Percentiles rank a stretch among this genome's conserved stretches.
These are phyloP conservation scores for Sonneratia caseolaris DNA, from an alignment of 345 rosid genomes.

Conservation along the genomic window DNA sequence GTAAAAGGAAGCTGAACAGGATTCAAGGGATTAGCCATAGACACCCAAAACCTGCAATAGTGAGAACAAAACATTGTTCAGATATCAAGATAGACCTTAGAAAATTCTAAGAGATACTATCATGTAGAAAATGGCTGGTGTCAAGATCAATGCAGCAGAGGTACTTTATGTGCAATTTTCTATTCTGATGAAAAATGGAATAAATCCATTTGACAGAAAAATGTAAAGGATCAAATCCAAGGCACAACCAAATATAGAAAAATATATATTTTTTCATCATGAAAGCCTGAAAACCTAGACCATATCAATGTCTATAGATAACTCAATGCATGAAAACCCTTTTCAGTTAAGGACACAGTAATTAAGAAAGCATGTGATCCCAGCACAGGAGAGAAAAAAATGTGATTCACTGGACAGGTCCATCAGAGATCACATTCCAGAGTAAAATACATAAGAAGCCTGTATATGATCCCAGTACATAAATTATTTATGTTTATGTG, in stretches of 20 bases:
- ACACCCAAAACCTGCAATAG: slow-evolving; percentile 61
- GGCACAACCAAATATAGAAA: background rate
- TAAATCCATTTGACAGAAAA: background rate
- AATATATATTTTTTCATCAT: too few relatives aligned
- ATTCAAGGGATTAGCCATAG: slow-evolving; percentile 54
- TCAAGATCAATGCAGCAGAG: background rate
- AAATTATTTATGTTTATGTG: background rate
- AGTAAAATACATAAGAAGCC: slow-evolving; percentile 50
- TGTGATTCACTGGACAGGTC: slow-evolving; percentile 69
- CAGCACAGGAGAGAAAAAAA: background rate
- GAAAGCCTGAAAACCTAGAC: background rate
- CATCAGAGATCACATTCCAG: slow-evolving; percentile 67
- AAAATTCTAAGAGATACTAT: background rate
- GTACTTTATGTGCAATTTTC: background rate
- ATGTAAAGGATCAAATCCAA: background rate
- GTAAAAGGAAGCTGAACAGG: slow-evolving; percentile 56
- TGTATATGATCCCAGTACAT: slow-evolving; percentile 5
- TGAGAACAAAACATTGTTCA: background rate
- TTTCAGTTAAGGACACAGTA: background rate
- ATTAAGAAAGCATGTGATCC: background rate
- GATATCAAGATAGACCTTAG: background rate
- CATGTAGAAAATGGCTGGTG: background rate
- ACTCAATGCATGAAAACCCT: background rate
- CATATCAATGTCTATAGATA: background rate
- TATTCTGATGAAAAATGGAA: background rate